Base-by-base conservation (phyloP, 1,284 basidiomycete genomes). In the Tilletia horrida region DNA sequence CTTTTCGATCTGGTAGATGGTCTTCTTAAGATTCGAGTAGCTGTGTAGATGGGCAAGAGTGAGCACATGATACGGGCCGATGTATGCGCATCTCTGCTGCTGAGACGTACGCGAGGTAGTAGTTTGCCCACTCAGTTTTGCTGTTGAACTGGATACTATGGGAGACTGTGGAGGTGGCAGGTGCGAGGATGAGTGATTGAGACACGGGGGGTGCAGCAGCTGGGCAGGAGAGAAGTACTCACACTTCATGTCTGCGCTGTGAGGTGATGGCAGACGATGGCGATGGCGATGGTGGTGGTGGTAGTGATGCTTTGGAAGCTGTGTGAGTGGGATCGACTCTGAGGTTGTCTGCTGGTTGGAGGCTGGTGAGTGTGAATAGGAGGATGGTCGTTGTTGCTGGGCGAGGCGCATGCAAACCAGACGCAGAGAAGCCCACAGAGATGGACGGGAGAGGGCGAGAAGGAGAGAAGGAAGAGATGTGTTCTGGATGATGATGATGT, bases 91-190 rank as follows among this genome's bases (percentile, higher is more conserved):
- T 11, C 6, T 11, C 4, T 40, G 11, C 11, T 4, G 47, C 21
- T 2, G 25, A 48, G 18, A 43, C 68, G 27, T 45, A 71, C 66
- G 70, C 73, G 47, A 97, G 90, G 81, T 97, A 97, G 72, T 93
- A 88, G 76, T 93, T 90, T 87, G 90, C 90, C 93, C 94, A 97
- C 71, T 97, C 93, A 0, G 92, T 86, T 48, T 94, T 91, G 25
- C 91, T 90, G 78, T 97, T 96, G 84, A 95, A 93, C 81, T 94
- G 91, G 71, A 96, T 86, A 16, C 92, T 89, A 59, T 87, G 86
- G 63, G 86, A 87, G 78, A 82, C 52, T 57, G 76, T 64, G 27
- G 27, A 6, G 9, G 13, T 4, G 25, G 23, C 9, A 3, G 52
- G 1, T 18, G n/a, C n/a, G n/a, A n/a, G n/a, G n/a, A n/a, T n/a